A percentile compares a stretch with the other conserved stretches of the same genome.
Evolutionary conservation across 2,329 filamentous ascomycete species (phyloP).

Genomic region (Claviceps sp.): DNA sequence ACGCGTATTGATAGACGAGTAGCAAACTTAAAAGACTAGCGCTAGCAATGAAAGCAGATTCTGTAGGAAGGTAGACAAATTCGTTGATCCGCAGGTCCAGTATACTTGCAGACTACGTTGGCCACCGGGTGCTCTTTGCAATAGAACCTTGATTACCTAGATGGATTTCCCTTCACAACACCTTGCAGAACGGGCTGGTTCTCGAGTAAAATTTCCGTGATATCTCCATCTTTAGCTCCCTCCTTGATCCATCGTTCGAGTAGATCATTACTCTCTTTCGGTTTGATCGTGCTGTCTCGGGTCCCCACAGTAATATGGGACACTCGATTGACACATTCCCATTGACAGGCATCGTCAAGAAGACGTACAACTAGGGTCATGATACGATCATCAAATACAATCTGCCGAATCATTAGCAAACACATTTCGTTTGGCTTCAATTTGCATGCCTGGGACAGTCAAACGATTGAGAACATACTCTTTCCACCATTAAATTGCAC

Average conservation of each 20-base stretch:
- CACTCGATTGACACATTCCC: slow-evolving; percentile 62
- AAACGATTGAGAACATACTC: slow-evolving; percentile 24
- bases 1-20: slow-evolving; percentile 80
- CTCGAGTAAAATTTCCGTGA: slow-evolving; percentile 36
- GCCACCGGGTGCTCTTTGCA: not conserved
- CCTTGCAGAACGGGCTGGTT: slow-evolving; percentile 35
- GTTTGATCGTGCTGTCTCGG: slow-evolving; percentile 59
- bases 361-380: slow-evolving; percentile 86
- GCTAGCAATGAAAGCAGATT: not conserved
- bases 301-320: slow-evolving; percentile 90
- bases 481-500: slow-evolving; percentile 50
- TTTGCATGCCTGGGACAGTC: not conserved
- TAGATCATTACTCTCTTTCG: slow-evolving; percentile 85
- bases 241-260: slow-evolving; percentile 59
- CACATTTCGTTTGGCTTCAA: not conserved
- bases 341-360: slow-evolving; percentile 38
- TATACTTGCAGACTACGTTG: not conserved
- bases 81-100: not conserved
- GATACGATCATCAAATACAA: slow-evolving; percentile 74
- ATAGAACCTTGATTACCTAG: slow-evolving; percentile 22
- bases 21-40: slow-evolving; percentile 2
- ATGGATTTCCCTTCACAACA: slow-evolving; percentile 33
- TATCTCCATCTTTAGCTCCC: slow-evolving; percentile 28
- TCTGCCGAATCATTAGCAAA: slow-evolving; percentile 16
- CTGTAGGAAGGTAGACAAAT: not conserved